Percentiles rank a stretch among this genome's conserved stretches.
These are phyloP conservation scores for Tephrocybe sp. DNA, from an alignment of 768 basidiomycete genomes.

Conservation along the genomic window DNA sequence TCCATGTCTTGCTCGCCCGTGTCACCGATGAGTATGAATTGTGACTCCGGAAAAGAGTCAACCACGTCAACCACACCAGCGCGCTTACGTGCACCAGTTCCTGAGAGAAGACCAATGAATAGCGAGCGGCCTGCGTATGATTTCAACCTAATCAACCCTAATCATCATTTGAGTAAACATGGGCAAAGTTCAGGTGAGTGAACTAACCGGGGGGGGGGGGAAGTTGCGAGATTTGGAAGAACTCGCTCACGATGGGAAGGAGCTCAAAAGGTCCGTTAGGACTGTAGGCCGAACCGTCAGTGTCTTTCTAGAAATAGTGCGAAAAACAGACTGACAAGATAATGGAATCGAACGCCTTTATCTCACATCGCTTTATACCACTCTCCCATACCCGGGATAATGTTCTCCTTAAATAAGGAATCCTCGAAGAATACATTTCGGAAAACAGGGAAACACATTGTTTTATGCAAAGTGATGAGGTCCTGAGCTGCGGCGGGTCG, in stretches of 20 bases:
- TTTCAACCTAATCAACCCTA: slow-evolving; percentile 83
- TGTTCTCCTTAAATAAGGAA: slow-evolving; percentile 67
- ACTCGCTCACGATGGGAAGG: slow-evolving; percentile 74
- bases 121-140: too few species aligned
- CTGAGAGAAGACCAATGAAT: slow-evolving; percentile 79
- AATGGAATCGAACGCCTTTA: slow-evolving; percentile 81
- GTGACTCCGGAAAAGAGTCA: slow-evolving; percentile 66
- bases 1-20: too few species aligned
- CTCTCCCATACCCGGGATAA: slow-evolving; percentile 80
- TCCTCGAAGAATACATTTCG: slow-evolving; percentile 91
- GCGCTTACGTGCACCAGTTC: too few species aligned
- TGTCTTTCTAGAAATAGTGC: neutral
- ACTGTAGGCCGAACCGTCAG: slow-evolving; percentile 33
- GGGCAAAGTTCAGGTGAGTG: neutral
- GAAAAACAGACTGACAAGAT: slow-evolving; percentile 62
- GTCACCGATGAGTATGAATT: too few species aligned
- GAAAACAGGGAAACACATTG: slow-evolving; percentile 60
- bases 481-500: neutral
- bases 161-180: neutral
- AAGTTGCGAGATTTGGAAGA: slow-evolving; percentile 67
- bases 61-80: slow-evolving; percentile 78
- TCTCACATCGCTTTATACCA: slow-evolving; percentile 74
- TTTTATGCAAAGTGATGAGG: slow-evolving; percentile 14
- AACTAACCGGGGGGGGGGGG: slow-evolving; percentile 60
- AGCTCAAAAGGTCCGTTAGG: slow-evolving; percentile 89